A percentile compares a stretch with the other conserved stretches of the same genome.
Conservation (phyloP, 257 asterid genomes). For the Ehretia macrophylla region DNA sequence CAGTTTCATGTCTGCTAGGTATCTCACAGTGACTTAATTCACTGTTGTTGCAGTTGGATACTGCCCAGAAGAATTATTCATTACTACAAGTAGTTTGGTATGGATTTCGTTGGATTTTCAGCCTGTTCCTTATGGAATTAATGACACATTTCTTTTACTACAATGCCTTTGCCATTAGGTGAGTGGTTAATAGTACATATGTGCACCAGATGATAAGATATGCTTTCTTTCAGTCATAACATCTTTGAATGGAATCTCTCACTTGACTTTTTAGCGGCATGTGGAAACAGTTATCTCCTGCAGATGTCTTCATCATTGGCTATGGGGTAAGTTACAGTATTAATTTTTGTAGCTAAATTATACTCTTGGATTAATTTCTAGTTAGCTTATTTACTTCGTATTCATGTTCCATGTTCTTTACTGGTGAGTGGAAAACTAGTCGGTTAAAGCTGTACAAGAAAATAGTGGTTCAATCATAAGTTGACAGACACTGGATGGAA, state of each 20-base stretch:
- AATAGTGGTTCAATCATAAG: no score
- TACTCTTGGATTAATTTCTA: constrained; percentile 1
- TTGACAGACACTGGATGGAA: no score
- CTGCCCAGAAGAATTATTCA: constrained; percentile 65
- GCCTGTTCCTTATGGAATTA: constrained; percentile 77
- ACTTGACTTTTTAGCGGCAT: constrained; percentile 53
- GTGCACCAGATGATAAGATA: constrained; percentile 1
- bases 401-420: constrained; percentile 12
- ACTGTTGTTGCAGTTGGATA: constrained; percentile 60
- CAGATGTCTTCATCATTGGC: constrained; percentile 86
- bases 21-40: constrained; percentile 3
- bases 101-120: constrained; percentile 74
- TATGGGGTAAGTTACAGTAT: constrained; percentile 70
- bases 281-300: constrained; percentile 83
- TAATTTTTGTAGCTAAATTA: constrained; percentile 6
- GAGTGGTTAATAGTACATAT: constrained; percentile 26
- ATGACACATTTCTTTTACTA: constrained; percentile 82
- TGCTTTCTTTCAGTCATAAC: constrained; percentile 8
- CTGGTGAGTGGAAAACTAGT: background rate
- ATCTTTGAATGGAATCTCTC: constrained; percentile 17
- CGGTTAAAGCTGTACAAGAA: no score
- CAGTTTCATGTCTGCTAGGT: no score
- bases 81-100: constrained; percentile 58
- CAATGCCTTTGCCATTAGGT: constrained; percentile 94
- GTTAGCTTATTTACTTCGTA: constrained; percentile 4